Evolutionary conservation across 73 alveolate species (phyloP), one percentile per base, ranked within the genome.

Genomic region (Tetrahymena borealis): DNA sequence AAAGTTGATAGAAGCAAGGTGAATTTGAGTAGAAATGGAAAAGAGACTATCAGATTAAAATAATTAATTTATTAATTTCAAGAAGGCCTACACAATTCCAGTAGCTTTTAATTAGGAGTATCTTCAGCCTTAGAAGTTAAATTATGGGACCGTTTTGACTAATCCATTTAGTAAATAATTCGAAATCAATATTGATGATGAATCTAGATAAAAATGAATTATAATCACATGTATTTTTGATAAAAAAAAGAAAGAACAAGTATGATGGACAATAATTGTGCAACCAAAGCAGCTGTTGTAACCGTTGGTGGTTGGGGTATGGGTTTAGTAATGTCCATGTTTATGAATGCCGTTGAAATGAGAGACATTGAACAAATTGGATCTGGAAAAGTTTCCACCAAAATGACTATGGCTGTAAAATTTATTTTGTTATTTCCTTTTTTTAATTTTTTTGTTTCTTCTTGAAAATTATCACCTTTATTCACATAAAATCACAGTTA

Each of bases 281-380:
- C 91, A 16, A 78, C 90, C 15, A 93, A 93, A 77, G 95, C 95
- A 32, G 95, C 41, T 11, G 40, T 93, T 91, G 93, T 90, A 8
- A 90, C 95, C 33, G 95, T 79, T 31, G 95, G 92, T 37, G 95
- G 95, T 79, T 91, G 95, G 39, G 95, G 78, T 32, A 93, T 93
- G 95, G 95, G 95, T n/a, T 93, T 93, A 79, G 38, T 79, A n/a
- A 79, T 93, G 93, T 93, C 95, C 28, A 38, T 93, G 79, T 93
- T 93, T 40, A 93, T 93, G 95, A 93, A 93, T 79, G 95, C 95
- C 3, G 95, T 93, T 32, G 95, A 93, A 85, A 93, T 93, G 95
- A 93, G 95, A 93, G 95, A 93, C 38, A 35, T 93, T 42, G 95
- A 93, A 79, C 39, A 93, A 79, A 92, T 91, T 39, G 91, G 95